Percentiles rank a stretch among this genome's conserved stretches.
Evolutionary conservation across 768 basidiomycete species (phyloP).

Genomic region (Daedaleopsis sinensis): DNA sequence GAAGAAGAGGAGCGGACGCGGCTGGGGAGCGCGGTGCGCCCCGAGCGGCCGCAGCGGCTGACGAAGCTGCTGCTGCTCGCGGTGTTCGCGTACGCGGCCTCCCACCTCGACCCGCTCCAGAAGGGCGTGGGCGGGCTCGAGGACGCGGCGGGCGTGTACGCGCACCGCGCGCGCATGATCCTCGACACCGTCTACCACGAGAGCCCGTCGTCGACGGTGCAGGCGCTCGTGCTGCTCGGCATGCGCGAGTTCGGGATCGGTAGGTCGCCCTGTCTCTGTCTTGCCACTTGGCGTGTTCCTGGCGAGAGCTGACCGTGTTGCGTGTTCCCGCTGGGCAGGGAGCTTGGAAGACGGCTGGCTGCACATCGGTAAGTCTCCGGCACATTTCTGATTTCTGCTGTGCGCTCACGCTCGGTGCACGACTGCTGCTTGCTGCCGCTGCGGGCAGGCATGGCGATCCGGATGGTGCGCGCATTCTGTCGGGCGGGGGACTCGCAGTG

Average conservation of each 20-base stretch:
- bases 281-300: too few species aligned
- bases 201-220: conserved; percentile 74
- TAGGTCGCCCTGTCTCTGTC: conserved; percentile 26
- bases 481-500: not conserved
- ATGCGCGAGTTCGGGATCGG: conserved; percentile 88
- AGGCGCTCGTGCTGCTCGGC: conserved; percentile 79
- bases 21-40: not conserved
- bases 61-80: conserved; percentile 74
- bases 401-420: not conserved
- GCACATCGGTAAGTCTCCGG: conserved; percentile 53
- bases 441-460: conserved; percentile 56
- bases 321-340: conserved; percentile 29
- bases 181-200: conserved; percentile 59
- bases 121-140: not conserved
- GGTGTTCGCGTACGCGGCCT: conserved; percentile 81
- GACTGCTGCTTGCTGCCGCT: not conserved
- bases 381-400: not conserved
- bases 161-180: conserved; percentile 61
- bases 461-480: conserved; percentile 53
- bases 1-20: not conserved
- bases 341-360: conserved; percentile 87
- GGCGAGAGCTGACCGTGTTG: not conserved
- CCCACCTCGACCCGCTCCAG: conserved; percentile 52
- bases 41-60: conserved; percentile 57
- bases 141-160: conserved; percentile 61